Percentiles rank a stretch among this genome's conserved stretches.
These are phyloP conservation scores for Termitomyces bulborhizus DNA, from an alignment of 768 basidiomycete species.

Conservation along the genomic window DNA sequence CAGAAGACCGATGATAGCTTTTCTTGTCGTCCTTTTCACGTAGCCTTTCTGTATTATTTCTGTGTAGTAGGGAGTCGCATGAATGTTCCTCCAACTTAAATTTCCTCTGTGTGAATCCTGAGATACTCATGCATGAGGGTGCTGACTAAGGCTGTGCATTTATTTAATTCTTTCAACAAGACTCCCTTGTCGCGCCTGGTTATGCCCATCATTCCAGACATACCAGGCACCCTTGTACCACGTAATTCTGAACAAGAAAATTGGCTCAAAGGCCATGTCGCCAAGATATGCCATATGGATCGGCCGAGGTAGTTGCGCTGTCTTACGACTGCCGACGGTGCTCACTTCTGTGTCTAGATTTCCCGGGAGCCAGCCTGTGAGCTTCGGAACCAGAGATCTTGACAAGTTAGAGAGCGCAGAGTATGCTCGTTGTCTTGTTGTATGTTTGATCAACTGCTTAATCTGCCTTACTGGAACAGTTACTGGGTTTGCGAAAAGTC, in stretches of 20 bases:
- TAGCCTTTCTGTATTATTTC: conserved; percentile 16
- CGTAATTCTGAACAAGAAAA: conserved; percentile 51
- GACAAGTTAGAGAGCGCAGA: conserved; percentile 77
- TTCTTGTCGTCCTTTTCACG: conserved; percentile 4
- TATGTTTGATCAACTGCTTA: neutral
- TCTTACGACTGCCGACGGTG: neutral
- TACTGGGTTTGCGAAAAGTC: conserved; percentile 99
- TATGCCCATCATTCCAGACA: conserved; percentile 60
- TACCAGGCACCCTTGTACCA: conserved; percentile 57
- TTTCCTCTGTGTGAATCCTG: neutral
- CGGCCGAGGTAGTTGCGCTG: conserved; percentile 47
- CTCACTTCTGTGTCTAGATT: conserved; percentile 46
- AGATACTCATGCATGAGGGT: too few relatives aligned
- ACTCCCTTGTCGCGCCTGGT: conserved; percentile 3
- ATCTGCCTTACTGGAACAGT: conserved; percentile 34
- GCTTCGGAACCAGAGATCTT: conserved; percentile 69
- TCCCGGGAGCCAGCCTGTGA: conserved; percentile 94
- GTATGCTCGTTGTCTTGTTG: conserved; percentile 35
- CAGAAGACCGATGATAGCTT: conserved; percentile 71
- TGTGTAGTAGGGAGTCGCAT: neutral
- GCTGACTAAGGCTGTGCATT: conserved; percentile 9
- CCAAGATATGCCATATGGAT: conserved; percentile 56
- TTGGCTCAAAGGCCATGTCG: conserved; percentile 66
- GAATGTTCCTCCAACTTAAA: neutral
- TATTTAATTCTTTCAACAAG: neutral